phyloP scores from a whole-genome alignment of 257 asterid genomes.

The Solanum chaucha region DNA sequence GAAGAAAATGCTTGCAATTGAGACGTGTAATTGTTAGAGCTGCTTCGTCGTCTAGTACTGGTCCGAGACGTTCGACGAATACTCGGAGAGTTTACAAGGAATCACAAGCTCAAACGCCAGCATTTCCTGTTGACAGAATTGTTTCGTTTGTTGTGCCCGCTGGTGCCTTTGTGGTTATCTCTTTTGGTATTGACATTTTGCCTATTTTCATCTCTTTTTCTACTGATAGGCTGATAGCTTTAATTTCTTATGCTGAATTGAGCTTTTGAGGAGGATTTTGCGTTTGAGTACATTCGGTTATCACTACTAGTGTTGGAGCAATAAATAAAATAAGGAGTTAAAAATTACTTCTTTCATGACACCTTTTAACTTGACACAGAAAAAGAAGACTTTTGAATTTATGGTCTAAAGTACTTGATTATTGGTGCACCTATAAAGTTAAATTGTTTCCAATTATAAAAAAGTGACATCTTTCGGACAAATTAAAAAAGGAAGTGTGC shows the following conservation, averaged over 20 bases:
- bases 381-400: neutral
- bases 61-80: conserved; percentile 31
- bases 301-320: neutral
- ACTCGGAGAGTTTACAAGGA: conserved; percentile 59
- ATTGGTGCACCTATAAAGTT: neutral
- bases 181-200: conserved; percentile 53
- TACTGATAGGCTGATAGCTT: neutral
- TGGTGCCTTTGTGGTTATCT: conserved; percentile 57
- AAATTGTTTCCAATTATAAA: too few species aligned
- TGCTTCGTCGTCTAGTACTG: conserved; percentile 19
- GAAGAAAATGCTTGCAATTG: conserved; percentile 17
- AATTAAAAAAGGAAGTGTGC: neutral
- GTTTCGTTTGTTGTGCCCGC: conserved; percentile 55
- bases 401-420: neutral
- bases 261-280: neutral
- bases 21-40: conserved; percentile 29
- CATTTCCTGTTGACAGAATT: conserved; percentile 37
- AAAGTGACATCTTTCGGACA: neutral
- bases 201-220: neutral
- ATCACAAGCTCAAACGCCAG: conserved; percentile 48
- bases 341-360: neutral
- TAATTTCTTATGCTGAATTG: neutral
- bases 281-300: neutral
- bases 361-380: neutral
- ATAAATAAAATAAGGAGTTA: neutral